These are phyloP conservation scores for Neofusicoccum parvum DNA, from an alignment of 2,329 filamentous ascomycete genomes.

Conservation along the genomic window DNA sequence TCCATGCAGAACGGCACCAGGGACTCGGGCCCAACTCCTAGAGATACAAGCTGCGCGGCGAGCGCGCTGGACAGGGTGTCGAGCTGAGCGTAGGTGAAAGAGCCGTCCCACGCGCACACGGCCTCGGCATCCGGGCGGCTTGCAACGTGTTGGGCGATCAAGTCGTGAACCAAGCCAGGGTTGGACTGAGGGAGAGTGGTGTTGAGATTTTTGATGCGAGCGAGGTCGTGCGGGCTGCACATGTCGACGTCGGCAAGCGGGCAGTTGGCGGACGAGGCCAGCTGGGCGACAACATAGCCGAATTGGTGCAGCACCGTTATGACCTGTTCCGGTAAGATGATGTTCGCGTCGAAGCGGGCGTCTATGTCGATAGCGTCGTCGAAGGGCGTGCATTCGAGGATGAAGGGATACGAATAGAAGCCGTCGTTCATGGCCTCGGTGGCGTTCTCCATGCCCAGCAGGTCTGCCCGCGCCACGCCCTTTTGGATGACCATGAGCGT, in stretches of 20 bases:
- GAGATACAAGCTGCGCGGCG: conserved; percentile 32
- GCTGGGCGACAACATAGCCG: conserved; percentile 22
- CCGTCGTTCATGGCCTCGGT: background rate
- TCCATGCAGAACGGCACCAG: conserved; percentile 41
- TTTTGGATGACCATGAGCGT: conserved; percentile 44
- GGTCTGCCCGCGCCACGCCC: background rate
- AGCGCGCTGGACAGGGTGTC: conserved; percentile 30
- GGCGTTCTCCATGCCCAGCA: background rate
- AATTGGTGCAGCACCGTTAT: conserved; percentile 21
- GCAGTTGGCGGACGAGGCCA: conserved; percentile 4
- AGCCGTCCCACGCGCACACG: conserved; percentile 36
- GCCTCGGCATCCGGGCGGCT: conserved; percentile 32
- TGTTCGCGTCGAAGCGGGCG: conserved; percentile 9
- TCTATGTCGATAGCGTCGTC: conserved; percentile 1
- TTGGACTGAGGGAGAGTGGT: background rate
- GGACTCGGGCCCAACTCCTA: conserved; percentile 35
- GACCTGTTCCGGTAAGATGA: conserved; percentile 11
- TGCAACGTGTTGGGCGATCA: background rate
- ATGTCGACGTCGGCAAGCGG: conserved; percentile 21
- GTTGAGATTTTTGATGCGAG: conserved; percentile 16
- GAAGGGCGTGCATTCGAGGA: conserved; percentile 1
- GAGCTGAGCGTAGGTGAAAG: conserved; percentile 37
- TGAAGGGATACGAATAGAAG: conserved; percentile 4
- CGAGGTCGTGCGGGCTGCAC: conserved; percentile 17
- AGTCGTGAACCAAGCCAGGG: background rate